Evolutionary conservation across 495 filamentous ascomycete species (phyloP).

Genomic region (Penicillium flavigenum): DNA sequence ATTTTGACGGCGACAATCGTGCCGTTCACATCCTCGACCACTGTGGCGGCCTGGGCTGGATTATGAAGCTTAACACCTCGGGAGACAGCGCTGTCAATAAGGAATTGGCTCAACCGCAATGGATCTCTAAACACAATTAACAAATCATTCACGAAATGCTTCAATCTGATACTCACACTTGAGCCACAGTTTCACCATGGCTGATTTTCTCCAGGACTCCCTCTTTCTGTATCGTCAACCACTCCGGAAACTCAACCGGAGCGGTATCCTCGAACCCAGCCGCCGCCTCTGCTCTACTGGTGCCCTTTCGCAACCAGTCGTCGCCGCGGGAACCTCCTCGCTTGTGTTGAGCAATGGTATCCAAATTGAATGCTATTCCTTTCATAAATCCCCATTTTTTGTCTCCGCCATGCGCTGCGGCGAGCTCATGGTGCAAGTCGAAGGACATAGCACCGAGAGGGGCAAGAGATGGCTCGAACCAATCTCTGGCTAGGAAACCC

Average conservation of each 20-base stretch:
- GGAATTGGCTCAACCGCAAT: conserved; percentile 58
- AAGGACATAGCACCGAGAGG: conserved; percentile 67
- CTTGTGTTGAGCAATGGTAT: conserved; percentile 30
- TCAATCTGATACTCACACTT: conserved; percentile 51
- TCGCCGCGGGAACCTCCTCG: conserved; percentile 43
- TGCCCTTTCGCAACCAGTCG: conserved; percentile 63
- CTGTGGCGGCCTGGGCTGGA: conserved; percentile 54
- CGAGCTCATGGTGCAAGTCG: conserved; percentile 62
- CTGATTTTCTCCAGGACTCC: conserved; percentile 62
- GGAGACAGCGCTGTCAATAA: conserved; percentile 55
- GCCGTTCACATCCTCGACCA: conserved; percentile 49
- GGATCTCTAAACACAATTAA: conserved; percentile 52
- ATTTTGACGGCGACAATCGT: conserved; percentile 54
- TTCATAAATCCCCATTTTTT: conserved; percentile 68
- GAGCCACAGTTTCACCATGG: conserved; percentile 60
- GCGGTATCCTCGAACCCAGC: conserved; percentile 15
- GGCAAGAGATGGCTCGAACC: conserved; percentile 57
- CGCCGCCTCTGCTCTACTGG: conserved; percentile 61
- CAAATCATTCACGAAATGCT: background rate
- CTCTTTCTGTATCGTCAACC: conserved; percentile 56
- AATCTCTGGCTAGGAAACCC: conserved; percentile 74
- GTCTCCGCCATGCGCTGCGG: conserved; percentile 57
- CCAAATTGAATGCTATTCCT: conserved; percentile 59
- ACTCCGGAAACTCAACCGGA: conserved; percentile 39
- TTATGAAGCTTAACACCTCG: conserved; percentile 68